Evolutionary conservation across 2,329 filamentous ascomycete species (phyloP).

Genomic region (Westerdykella aurantiaca): DNA sequence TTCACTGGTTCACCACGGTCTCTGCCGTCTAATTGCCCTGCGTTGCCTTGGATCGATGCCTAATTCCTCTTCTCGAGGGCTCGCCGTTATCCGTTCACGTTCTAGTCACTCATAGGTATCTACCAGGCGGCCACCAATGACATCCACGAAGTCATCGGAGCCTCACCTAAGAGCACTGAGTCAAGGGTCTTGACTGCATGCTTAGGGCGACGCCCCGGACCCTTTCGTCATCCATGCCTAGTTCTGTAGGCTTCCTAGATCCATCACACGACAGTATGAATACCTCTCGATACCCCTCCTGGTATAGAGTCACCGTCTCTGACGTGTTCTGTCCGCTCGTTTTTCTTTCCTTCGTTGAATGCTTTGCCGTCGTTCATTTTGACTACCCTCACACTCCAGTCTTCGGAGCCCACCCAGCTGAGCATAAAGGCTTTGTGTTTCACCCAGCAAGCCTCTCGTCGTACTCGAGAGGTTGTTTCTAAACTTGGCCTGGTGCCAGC

Average conservation of each 20-base stretch:
- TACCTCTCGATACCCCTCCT: constrained; percentile 10
- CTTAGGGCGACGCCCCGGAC: constrained; percentile 12
- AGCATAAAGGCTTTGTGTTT: not conserved
- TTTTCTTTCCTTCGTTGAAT: constrained; percentile 8
- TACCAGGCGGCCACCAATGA: constrained; percentile 12
- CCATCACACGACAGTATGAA: constrained; percentile 17
- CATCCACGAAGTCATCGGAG: constrained; percentile 9
- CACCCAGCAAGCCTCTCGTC: constrained; percentile 7
- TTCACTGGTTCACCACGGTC: constrained; percentile 5
- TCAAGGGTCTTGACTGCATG: constrained; percentile 18
- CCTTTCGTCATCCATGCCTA: constrained; percentile 11
- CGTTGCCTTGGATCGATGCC: constrained; percentile 16
- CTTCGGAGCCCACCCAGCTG: not conserved
- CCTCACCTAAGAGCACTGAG: constrained; percentile 15
- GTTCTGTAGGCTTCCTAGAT: constrained; percentile 8
- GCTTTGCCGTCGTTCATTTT: not conserved
- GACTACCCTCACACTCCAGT: not conserved
- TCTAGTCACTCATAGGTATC: constrained; percentile 12
- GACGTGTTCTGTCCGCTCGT: constrained; percentile 7
- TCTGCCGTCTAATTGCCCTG: constrained; percentile 7
- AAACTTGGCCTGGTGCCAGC: constrained; percentile 20
- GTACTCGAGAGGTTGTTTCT: constrained; percentile 11
- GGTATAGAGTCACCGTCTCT: constrained; percentile 8
- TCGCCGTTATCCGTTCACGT: constrained; percentile 16
- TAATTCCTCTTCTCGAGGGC: constrained; percentile 12